phyloP scores from a whole-genome alignment of 192 early-diverging fungal species.

The Backusella liffmaniae region DNA sequence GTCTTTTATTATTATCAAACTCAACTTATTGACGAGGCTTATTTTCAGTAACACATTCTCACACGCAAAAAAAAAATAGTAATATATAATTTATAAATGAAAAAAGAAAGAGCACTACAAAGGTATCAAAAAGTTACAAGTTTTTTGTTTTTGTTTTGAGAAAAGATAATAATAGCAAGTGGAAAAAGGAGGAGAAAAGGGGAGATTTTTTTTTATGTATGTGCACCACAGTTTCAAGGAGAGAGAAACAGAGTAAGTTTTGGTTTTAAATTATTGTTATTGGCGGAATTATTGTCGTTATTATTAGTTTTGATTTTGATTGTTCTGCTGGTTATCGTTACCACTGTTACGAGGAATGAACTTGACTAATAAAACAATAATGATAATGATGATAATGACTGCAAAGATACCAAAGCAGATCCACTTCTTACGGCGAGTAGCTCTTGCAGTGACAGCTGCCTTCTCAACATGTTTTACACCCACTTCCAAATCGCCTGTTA shows the following conservation, averaged over 20 bases:
- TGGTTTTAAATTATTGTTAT: background rate
- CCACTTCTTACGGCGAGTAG: constrained; percentile 59
- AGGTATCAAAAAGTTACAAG: background rate
- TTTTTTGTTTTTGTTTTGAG: background rate
- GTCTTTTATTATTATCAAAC: background rate
- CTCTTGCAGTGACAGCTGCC: constrained; percentile 45
- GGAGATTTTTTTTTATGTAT: background rate
- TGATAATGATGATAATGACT: constrained; percentile 41
- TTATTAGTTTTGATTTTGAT: background rate
- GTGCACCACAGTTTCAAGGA: constrained; percentile 2
- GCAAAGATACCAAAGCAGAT: constrained; percentile 48
- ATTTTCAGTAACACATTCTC: background rate
- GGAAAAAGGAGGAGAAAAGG: background rate
- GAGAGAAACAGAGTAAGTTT: background rate
- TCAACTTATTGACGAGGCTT: background rate
- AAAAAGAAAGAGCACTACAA: background rate
- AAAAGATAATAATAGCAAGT: background rate
- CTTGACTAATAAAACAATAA: constrained; percentile 38
- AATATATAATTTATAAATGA: background rate
- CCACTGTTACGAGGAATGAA: constrained; percentile 19
- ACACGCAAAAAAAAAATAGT: background rate
- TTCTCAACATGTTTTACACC: constrained; percentile 58
- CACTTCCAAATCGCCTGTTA: constrained; percentile 57
- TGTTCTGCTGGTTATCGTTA: background rate
- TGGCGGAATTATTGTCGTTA: background rate